Percentiles rank a stretch among this genome's conserved stretches.
Conservation (phyloP, 2,329 filamentous ascomycete species). For the Emmonsiellopsis sp. region DNA sequence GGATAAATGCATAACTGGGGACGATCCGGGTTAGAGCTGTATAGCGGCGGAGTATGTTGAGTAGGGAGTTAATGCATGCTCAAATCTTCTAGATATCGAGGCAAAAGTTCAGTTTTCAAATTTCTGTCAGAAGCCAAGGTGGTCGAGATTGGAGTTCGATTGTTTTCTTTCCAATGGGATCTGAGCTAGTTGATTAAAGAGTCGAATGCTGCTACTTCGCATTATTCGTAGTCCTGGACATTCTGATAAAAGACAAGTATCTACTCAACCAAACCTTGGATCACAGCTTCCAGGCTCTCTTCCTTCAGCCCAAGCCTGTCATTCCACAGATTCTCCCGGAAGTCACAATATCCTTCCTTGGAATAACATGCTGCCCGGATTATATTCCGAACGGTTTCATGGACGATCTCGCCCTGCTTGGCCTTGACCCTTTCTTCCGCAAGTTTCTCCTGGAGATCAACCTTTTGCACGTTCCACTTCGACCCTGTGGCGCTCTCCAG, state of each 20-base stretch:
- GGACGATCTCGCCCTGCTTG: neutral
- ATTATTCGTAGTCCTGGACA: too few species aligned
- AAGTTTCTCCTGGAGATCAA: neutral
- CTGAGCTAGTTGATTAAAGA: too few species aligned
- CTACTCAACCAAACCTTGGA: neutral
- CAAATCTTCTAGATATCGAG: too few species aligned
- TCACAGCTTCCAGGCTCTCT: neutral
- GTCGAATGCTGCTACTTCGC: too few species aligned
- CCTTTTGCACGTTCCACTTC: conserved; percentile 39
- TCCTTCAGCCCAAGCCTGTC: neutral
- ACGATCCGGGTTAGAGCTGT: too few species aligned
- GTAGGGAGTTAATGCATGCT: too few species aligned
- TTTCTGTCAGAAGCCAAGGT: too few species aligned
- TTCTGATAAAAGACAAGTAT: neutral
- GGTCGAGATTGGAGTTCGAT: too few species aligned
- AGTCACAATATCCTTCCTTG: neutral
- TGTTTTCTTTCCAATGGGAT: too few species aligned
- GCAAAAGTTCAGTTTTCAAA: too few species aligned
- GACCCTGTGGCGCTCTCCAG: conserved; percentile 44
- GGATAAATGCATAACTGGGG: too few species aligned
- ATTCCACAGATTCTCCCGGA: neutral
- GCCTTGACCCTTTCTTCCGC: neutral
- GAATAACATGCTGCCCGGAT: neutral
- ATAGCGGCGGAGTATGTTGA: too few species aligned
- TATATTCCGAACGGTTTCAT: neutral